These are phyloP conservation scores for Rhododendron vialii DNA, from an alignment of 148 eudicot species.

Conservation along the genomic window DNA sequence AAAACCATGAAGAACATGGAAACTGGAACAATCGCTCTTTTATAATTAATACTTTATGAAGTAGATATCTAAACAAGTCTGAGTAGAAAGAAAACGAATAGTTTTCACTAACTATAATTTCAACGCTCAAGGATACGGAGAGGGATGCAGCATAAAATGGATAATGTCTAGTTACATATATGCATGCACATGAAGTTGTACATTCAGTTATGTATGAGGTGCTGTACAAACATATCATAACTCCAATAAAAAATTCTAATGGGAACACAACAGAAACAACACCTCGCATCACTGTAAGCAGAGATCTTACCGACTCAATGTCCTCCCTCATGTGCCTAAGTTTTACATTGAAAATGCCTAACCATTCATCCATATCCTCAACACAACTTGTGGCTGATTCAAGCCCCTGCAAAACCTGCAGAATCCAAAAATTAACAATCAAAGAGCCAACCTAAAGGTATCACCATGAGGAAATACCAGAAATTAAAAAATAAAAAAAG, in stretches of 20 bases:
- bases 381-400: constrained; percentile 67
- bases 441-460: constrained; percentile 2
- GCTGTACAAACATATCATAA: not conserved
- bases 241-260: not conserved
- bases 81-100: not conserved
- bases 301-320: constrained; percentile 75
- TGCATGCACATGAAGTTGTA: not conserved
- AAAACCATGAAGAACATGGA: not conserved
- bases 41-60: not conserved
- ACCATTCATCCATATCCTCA: constrained; percentile 99
- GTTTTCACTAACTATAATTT: not conserved
- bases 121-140: not conserved
- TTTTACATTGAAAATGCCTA: constrained; percentile 87
- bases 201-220: not conserved
- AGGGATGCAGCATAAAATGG: not conserved
- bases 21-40: not conserved
- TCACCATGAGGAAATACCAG: not conserved
- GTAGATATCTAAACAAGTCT: not conserved
- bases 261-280: constrained; percentile 10
- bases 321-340: constrained; percentile 98
- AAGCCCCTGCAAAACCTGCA: constrained; percentile 86
- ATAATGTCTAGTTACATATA: not conserved
- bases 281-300: not conserved
- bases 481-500: not conserved
- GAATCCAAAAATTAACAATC: constrained; percentile 9